Conservation (phyloP, 495 filamentous ascomycete species). For the Talaromyces adpressus region DNA sequence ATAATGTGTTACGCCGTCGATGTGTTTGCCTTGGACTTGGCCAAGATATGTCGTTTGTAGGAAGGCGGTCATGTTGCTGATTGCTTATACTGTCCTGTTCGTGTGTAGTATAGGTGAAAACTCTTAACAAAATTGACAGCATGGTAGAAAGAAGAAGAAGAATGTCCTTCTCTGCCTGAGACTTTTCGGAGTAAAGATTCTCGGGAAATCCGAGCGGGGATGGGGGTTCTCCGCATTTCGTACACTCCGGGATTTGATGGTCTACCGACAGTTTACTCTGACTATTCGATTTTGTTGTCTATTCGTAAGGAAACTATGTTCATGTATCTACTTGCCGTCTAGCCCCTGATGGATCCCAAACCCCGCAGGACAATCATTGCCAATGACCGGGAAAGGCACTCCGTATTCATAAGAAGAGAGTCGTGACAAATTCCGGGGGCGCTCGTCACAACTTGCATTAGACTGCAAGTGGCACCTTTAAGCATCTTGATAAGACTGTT, state of each 20-base stretch:
- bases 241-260: neutral
- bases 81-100: neutral
- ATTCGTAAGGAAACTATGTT: neutral
- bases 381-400: neutral
- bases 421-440: neutral
- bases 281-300: neutral
- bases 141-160: neutral
- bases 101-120: neutral
- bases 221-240: neutral
- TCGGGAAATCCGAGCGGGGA: neutral
- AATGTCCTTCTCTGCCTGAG: neutral
- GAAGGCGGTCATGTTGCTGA: slow-evolving; percentile 9
- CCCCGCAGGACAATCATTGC: neutral
- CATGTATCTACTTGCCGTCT: neutral
- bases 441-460: neutral
- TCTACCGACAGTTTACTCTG: neutral
- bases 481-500: neutral
- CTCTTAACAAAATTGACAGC: neutral
- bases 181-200: neutral
- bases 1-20: slow-evolving; percentile 22
- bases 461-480: neutral
- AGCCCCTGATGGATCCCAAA: neutral
- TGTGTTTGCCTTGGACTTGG: slow-evolving; percentile 16
- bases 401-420: neutral
- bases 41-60: slow-evolving; percentile 17